Evolutionary conservation across 2,329 filamentous ascomycete species (phyloP), one percentile per base, ranked within the genome.

Genomic region (Plectosphaerella plurivora): DNA sequence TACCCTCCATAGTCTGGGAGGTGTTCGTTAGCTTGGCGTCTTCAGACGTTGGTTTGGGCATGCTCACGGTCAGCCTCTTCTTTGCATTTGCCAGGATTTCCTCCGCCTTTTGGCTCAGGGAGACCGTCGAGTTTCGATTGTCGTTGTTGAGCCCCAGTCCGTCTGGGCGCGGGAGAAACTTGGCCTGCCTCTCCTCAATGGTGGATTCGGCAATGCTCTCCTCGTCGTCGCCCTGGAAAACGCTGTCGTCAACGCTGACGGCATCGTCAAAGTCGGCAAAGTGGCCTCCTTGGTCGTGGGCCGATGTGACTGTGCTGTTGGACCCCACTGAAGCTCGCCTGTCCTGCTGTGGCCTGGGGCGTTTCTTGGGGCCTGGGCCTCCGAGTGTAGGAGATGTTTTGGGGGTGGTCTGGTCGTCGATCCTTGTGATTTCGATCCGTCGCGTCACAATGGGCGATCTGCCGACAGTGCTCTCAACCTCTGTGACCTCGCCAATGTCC

Each of bases 21-120:
- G 28, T n/a, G 16, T 14, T 36, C 45, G 54, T 71, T 57, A 97
- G 76, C 61, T 97, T 97, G 37, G 88, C 91, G 70, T 97, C 93
- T 91, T 97, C 96, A 33, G 89, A 88, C 91, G 95, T 66, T 20
- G 51, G 37, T 33, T 28, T n/a, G 41, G 15, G 33, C 45, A 54
- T 71, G 57, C 89, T 68, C 77, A 95, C 91, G 65, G 89, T 94
- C 55, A 97, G 76, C 60, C 91, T 81, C 67, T 85, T 87, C 73
- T 97, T 97, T 33, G 93, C 93, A 70, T 96, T 96, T 52, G 91
- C 90, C 51, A 97, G 77, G 64, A 97, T 97, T 63, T 92, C 79
- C 66, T 97, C 92, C 1, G 92, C 92, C 61, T 91, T 83, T 59
- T 87, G 86, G 67, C 90, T 93, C 57, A 96, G 72, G 22, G 89